Evolutionary conservation across 352 stramenopile species (phyloP), one percentile per base, ranked within the genome.

Genomic region (Phytophthora cryptogea): DNA sequence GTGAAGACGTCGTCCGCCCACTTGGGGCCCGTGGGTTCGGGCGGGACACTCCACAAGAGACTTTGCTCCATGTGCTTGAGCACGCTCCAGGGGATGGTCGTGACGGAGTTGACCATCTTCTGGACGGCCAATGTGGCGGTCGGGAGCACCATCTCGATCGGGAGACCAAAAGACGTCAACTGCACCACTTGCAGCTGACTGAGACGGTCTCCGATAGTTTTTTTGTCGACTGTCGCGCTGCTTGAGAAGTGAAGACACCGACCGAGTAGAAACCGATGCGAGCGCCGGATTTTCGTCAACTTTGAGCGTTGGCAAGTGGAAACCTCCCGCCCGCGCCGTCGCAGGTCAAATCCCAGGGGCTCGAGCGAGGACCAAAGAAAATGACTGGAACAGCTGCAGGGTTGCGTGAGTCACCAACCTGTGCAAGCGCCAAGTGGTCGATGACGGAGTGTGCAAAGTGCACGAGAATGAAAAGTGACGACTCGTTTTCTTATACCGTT

Each of bases 1-100:
- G 64, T 68, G 45, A 72, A 72, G 20, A 72, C 64, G 39, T 72
- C 49, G 49, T 72, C 54, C 10, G 64, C 59, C 64, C 64, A 72
- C 23, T 59, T 55, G 10, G 64, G 64, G 0, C 59, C 64, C 55
- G 37, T 72, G 10, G 64, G 59, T 17, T 72, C 64, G 0, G 63
- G 35, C 10, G 63, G 63, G 14, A 68, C 51, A 16, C 63, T 72
- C 58, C 58, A 72, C 28, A 72, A 30, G 8, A 72, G 39, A 17
- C 33, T 72, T 58, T 62, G 52, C 31, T 72, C 54, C 48, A 72
- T 41, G 13, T 53, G 60, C 13, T 72, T 69, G 23, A 72, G 35
- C 3, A 67, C 31, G 26, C 13, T 69, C 64, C 63, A 68, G 5
- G 63, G 64, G 14, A 66, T 62, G 11, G 39, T 54, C 10, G 36